These are phyloP conservation scores for Starmera amethionina DNA, from an alignment of 805 yeast genomes.

Conservation along the genomic window DNA sequence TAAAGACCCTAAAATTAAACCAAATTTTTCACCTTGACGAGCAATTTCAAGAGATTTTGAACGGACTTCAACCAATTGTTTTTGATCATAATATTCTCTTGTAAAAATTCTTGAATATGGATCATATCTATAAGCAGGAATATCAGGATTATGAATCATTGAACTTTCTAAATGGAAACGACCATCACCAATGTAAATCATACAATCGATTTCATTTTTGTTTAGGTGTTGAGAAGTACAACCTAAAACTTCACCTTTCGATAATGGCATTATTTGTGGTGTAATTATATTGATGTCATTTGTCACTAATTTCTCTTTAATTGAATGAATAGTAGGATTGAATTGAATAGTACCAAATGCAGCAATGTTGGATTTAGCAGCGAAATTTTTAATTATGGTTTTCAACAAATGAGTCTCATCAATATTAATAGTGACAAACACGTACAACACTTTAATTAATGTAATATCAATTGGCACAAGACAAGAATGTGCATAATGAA, in stretches of 20 bases:
- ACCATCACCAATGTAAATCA: conserved; percentile 94
- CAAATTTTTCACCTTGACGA: conserved; percentile 50
- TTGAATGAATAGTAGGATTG: conserved; percentile 84
- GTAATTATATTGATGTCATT: conserved; percentile 56
- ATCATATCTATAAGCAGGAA: conserved; percentile 90
- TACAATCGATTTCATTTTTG: conserved; percentile 55
- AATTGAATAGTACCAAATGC: conserved; percentile 94
- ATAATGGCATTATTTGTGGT: conserved; percentile 87
- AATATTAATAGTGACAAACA: conserved; percentile 87
- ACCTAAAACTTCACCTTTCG: conserved; percentile 93
- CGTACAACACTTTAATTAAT: conserved; percentile 81
- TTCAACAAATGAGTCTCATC: conserved; percentile 75
- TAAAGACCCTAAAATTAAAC: conserved; percentile 82
- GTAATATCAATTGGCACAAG: conserved; percentile 93
- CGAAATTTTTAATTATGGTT: conserved; percentile 66
- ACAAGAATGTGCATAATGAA: conserved; percentile 97
- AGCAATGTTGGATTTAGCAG: conserved; percentile 57
- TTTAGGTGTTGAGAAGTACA: conserved; percentile 86
- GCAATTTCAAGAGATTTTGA: conserved; percentile 66
- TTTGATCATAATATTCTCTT: conserved; percentile 77
- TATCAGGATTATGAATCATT: conserved; percentile 92
- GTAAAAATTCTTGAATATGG: conserved; percentile 92
- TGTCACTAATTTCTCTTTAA: conserved; percentile 47
- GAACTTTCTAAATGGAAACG: conserved; percentile 91
- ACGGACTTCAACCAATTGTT: conserved; percentile 68